Conservation (phyloP, 306 rosid species). For the Cicer yamashitae region DNA sequence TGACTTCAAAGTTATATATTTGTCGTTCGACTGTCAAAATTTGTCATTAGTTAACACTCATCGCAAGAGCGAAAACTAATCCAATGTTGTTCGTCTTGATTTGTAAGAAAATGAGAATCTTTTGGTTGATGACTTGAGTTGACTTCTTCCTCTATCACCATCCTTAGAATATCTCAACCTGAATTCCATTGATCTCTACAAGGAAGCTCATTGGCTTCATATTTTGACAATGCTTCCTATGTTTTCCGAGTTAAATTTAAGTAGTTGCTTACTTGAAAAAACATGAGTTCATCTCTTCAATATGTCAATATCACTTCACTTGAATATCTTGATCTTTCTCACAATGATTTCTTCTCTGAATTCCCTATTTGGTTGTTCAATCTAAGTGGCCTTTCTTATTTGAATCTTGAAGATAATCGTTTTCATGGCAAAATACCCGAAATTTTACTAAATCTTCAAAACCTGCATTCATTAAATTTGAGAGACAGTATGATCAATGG, state of each 20-base stretch:
- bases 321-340: conserved; percentile 4
- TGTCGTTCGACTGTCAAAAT: neutral
- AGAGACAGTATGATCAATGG: neutral
- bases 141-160: neutral
- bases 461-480: neutral
- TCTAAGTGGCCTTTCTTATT: neutral
- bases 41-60: neutral
- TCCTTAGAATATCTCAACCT: neutral
- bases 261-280: too few relatives aligned
- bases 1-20: neutral
- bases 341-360: neutral
- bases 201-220: neutral
- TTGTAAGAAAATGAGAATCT: neutral
- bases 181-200: neutral
- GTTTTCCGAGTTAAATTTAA: too few relatives aligned
- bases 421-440: conserved; percentile 5
- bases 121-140: neutral
- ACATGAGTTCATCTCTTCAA: too few relatives aligned
- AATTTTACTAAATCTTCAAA: neutral
- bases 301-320: neutral
- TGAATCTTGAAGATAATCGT: neutral
- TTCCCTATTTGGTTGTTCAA: neutral
- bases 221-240: neutral
- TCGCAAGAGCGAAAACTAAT: neutral
- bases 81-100: neutral